Evolutionary conservation across 2,329 filamentous ascomycete species (phyloP).

Genomic region (Apiospora hydei): DNA sequence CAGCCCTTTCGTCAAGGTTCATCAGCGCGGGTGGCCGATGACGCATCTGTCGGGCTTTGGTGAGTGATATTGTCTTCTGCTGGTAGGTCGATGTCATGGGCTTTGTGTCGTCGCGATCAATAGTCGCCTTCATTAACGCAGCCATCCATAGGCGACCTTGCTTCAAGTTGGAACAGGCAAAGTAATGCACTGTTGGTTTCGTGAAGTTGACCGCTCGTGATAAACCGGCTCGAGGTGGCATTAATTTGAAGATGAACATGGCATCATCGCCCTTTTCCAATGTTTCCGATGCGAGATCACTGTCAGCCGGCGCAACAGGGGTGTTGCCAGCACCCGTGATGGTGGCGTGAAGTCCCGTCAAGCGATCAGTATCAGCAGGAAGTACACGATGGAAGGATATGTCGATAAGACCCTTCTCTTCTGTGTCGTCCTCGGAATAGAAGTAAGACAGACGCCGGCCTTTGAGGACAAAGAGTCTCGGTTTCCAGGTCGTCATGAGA

Average conservation of each 20-base stretch:
- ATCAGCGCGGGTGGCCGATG: constrained; percentile 90
- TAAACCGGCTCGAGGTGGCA: constrained; percentile 86
- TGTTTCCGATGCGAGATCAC: constrained; percentile 48
- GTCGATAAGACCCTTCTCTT: constrained; percentile 95
- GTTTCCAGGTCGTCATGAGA: constrained; percentile 97
- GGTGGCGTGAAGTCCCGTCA: constrained; percentile 90
- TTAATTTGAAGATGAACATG: constrained; percentile 98
- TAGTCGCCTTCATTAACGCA: constrained; percentile 97
- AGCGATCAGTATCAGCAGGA: constrained; percentile 87
- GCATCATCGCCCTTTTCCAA: constrained; percentile 64
- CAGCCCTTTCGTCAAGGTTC: constrained; percentile 64
- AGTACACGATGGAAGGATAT: constrained; percentile 98
- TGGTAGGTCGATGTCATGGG: constrained; percentile 92
- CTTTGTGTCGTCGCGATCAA: constrained; percentile 84
- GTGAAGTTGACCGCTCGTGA: constrained; percentile 96
- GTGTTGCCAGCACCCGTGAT: constrained; percentile 84
- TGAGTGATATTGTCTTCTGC: constrained; percentile 92
- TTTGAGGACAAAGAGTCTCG: constrained; percentile 91
- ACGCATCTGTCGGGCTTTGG: constrained; percentile 86
- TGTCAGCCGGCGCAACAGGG: constrained; percentile 61
- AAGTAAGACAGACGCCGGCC: constrained; percentile 94
- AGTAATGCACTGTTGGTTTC: constrained; percentile 96
- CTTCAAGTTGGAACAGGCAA: constrained; percentile 89
- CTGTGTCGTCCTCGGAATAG: constrained; percentile 89
- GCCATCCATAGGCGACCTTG: constrained; percentile 97